Evolutionary conservation across 192 early-diverging fungal genomes (phyloP).

Genomic region (Glomus cerebriforme): DNA sequence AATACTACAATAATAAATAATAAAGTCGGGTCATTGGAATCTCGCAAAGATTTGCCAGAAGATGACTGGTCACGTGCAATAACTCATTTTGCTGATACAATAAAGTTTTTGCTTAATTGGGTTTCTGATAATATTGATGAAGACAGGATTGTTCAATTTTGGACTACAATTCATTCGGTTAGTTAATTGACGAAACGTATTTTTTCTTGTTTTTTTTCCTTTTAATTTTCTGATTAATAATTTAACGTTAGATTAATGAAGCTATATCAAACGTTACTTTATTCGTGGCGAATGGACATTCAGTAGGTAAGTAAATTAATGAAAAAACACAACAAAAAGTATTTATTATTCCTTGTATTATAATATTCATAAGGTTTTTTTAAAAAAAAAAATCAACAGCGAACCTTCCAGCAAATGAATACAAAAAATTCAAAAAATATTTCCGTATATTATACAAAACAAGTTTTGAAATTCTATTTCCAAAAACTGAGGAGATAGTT

Average conservation of each 20-base stretch:
- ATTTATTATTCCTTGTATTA: not conserved
- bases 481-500: not conserved
- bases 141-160: constrained; percentile 27
- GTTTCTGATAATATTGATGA: constrained; percentile 12
- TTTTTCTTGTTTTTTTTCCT: not conserved
- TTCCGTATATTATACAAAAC: constrained; percentile 13
- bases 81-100: not conserved
- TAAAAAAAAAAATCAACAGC: not conserved
- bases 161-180: constrained; percentile 25
- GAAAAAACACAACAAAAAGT: not conserved
- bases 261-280: not conserved
- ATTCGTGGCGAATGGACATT: not conserved
- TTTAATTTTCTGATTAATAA: not conserved
- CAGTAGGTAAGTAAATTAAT: not conserved
- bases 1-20: constrained; percentile 13
- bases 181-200: not conserved
- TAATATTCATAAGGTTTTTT: not conserved
- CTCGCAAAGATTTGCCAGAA: not conserved
- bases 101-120: constrained; percentile 11
- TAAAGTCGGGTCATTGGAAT: constrained; percentile 5
- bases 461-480: constrained; percentile 16
- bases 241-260: constrained; percentile 12
- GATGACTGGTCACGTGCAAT: constrained; percentile 23
- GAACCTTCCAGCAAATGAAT: not conserved
- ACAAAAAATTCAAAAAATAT: not conserved